phyloP scores from a whole-genome alignment of 78 protist genomes.

The Tieghemostelium lacteum region DNA sequence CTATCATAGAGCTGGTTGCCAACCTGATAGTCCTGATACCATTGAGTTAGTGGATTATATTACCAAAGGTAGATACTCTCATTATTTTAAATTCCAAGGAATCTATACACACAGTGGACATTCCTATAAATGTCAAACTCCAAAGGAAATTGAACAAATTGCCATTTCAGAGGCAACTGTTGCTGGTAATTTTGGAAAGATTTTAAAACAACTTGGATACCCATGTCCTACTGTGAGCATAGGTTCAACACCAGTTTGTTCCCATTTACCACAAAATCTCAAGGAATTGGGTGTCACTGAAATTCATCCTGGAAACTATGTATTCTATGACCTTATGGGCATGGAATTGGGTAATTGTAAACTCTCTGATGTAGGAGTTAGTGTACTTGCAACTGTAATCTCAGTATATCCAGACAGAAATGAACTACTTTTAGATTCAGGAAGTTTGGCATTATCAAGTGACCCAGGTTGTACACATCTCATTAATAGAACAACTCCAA shows the following conservation, averaged over 20 bases:
- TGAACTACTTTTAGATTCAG: conserved; percentile 62
- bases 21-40: conserved; percentile 40
- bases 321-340: conserved; percentile 62
- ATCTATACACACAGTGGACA: conserved; percentile 70
- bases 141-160: conserved; percentile 15
- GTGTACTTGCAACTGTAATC: conserved; percentile 26
- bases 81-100: conserved; percentile 62
- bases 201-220: neutral
- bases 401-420: conserved; percentile 61
- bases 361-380: conserved; percentile 38
- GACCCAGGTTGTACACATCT: conserved; percentile 78
- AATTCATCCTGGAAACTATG: conserved; percentile 74
- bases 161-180: conserved; percentile 56
- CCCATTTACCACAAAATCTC: conserved; percentile 32
- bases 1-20: conserved; percentile 76
- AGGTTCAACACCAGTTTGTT: conserved; percentile 74
- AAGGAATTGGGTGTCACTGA: conserved; percentile 52
- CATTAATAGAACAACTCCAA: neutral
- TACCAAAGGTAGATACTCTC: neutral
- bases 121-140: conserved; percentile 33
- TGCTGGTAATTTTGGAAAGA: conserved; percentile 24
- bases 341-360: conserved; percentile 60
- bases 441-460: conserved; percentile 53
- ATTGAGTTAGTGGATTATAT: conserved; percentile 11
- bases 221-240: conserved; percentile 28